Base-by-base conservation (phyloP, 2,329 filamentous ascomycete genomes). In the Helotiales sp. region DNA sequence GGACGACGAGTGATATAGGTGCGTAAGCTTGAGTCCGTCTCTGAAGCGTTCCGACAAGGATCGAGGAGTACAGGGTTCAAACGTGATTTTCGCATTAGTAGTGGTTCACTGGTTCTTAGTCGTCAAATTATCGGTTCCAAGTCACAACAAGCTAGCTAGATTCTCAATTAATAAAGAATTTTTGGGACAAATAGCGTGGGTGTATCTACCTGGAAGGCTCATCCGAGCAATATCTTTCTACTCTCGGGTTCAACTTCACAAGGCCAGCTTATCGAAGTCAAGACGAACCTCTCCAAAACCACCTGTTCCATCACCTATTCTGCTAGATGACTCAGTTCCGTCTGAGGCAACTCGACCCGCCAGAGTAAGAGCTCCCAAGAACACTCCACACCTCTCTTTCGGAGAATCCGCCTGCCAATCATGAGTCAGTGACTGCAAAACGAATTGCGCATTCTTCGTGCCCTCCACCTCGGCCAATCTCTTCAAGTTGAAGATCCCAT, bases 351-450 rank as follows among this genome's bases (percentile, higher is more conserved):
- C 24, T 40, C 20, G 54, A 32, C 40, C 50, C 3, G 32, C 63
- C 52, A 72, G 34, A 50, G 62, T 43, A 43, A 72, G 32, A 24
- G 66, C 58, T 13, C 66, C 69, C 28, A 72, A 60, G 2, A 71
- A 58, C 6, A 65, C 60, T 2, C 69, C 71, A 32, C 64, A 59
- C 24, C 66, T 65, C 47, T 68, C 40, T 13, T 60, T 59, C 66
- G 68, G 45, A 13, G 55, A 57, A 15, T 61, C 58, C 37, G 32
- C 30, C 63, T 70, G 63, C 43, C n/a, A 61, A 34, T 65, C 61
- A 8, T 65, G 30, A 30, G 20, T 20, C 6, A 66, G 65, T 5
- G 30, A 26, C 8, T 59, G 50, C n/a, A 70, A 40, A 5, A 17
- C 32, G 40, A 71, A 64, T 3, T 22, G 60, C 7, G 52, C 52